Conservation (phyloP, 75 land plant species). For the Selaginella tamariscina region DNA sequence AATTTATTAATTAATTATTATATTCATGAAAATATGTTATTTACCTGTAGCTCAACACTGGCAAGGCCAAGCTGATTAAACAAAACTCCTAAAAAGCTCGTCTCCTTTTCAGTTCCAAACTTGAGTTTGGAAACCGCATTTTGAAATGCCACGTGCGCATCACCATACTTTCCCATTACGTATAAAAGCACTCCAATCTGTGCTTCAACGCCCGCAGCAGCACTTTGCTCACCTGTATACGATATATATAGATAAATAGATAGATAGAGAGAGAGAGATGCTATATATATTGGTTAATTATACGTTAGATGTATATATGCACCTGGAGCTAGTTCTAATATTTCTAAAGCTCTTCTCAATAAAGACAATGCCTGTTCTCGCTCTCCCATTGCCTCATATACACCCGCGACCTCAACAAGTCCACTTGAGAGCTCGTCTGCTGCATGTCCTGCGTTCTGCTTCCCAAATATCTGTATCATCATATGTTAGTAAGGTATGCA, state of each 20-base stretch:
- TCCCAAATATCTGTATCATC: conserved; percentile 13
- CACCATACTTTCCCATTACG: background rate
- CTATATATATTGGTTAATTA: no score
- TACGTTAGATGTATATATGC: no score
- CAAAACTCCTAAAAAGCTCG: background rate
- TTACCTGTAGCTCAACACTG: background rate
- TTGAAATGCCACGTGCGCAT: background rate
- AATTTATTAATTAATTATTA: no score
- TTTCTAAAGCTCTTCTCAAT: background rate
- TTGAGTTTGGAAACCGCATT: background rate
- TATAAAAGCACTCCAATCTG: conserved; percentile 7
- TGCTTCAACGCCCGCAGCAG: conserved; percentile 10
- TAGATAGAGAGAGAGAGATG: no score
- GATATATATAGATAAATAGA: no score
- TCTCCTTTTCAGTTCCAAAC: background rate
- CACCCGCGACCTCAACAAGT: background rate
- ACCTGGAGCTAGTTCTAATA: conserved; percentile 25
- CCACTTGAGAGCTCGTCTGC: conserved; percentile 8
- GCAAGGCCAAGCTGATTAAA: conserved; percentile 1
- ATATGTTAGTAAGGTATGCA: no score
- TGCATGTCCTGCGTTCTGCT: background rate
- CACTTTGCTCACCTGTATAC: conserved; percentile 11
- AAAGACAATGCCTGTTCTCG: conserved; percentile 4
- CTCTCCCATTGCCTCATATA: conserved; percentile 5
- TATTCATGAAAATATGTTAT: no score